A percentile compares a stretch with the other conserved stretches of the same genome.
Evolutionary conservation across 768 basidiomycete genomes (phyloP).

Genomic region (Termitomyces sp.): DNA sequence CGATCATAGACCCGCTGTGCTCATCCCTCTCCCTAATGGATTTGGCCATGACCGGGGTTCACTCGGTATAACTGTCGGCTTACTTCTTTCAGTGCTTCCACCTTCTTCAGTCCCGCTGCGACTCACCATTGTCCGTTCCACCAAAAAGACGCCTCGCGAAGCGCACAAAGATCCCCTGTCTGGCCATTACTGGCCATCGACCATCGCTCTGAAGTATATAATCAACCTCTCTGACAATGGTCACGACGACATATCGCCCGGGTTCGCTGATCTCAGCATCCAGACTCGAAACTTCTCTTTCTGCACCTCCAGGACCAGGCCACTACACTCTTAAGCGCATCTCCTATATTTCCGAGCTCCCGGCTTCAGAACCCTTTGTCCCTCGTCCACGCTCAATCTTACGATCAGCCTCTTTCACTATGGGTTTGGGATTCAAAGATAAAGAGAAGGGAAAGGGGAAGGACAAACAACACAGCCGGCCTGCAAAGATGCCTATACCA

Average conservation of each 20-base stretch:
- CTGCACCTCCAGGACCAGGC: slow-evolving; percentile 17
- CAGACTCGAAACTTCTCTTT: slow-evolving; percentile 5
- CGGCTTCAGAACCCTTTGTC: slow-evolving; percentile 13
- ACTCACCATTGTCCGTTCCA: slow-evolving; percentile 2
- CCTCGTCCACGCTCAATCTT: slow-evolving; percentile 20
- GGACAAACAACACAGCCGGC: not conserved
- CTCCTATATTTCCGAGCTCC: slow-evolving; percentile 28
- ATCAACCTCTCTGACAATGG: slow-evolving; percentile 13
- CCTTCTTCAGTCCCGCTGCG: not conserved
- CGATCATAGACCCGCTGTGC: not conserved
- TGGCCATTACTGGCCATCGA: slow-evolving; percentile 3
- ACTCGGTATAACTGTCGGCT: slow-evolving; percentile 1
- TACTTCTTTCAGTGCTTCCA: not conserved
- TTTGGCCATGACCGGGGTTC: slow-evolving; percentile 12
- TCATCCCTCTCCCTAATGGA: slow-evolving; percentile 10
- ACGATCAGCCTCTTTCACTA: slow-evolving; percentile 30
- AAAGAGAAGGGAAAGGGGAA: slow-evolving; percentile 24
- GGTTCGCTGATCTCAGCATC: slow-evolving; percentile 11
- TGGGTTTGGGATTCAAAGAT: slow-evolving; percentile 35
- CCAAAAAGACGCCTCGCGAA: not conserved
- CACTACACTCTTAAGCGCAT: slow-evolving; percentile 37
- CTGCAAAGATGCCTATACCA: not conserved
- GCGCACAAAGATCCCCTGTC: not conserved
- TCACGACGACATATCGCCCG: slow-evolving; percentile 6
- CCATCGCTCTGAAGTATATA: slow-evolving; percentile 9